Evolutionary conservation across 2,329 filamentous ascomycete species (phyloP).

Genomic region (Cercospora citrullina): DNA sequence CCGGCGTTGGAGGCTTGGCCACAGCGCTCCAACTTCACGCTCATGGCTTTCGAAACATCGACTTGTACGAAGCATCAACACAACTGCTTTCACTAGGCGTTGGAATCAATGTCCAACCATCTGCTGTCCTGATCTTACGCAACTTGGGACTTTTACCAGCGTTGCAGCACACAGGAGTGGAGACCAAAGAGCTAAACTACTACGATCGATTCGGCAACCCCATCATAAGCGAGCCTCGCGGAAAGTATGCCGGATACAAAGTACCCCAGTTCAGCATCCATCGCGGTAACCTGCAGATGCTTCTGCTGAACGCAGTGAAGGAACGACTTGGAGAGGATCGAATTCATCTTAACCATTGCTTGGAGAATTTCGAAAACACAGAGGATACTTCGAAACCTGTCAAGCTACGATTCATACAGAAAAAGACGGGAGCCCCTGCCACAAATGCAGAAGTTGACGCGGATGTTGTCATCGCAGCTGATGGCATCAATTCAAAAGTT

Average conservation of each 20-base stretch:
- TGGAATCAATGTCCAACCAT: slow-evolving; percentile 51
- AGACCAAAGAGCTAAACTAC: slow-evolving; percentile 48
- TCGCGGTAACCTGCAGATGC: slow-evolving; percentile 49
- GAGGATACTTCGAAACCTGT: slow-evolving; percentile 28
- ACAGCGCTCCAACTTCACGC: slow-evolving; percentile 57
- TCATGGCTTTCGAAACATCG: slow-evolving; percentile 52
- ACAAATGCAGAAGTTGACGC: slow-evolving; percentile 37
- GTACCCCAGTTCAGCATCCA: slow-evolving; percentile 51
- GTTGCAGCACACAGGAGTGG: slow-evolving; percentile 44
- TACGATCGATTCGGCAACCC: slow-evolving; percentile 48
- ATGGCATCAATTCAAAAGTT: slow-evolving; percentile 50
- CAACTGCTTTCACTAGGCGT: slow-evolving; percentile 48
- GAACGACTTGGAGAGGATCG: slow-evolving; percentile 44
- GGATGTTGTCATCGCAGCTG: slow-evolving; percentile 45
- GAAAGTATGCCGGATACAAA: slow-evolving; percentile 44
- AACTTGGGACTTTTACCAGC: slow-evolving; percentile 47
- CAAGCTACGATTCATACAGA: slow-evolving; percentile 18
- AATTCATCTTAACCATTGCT: slow-evolving; percentile 45
- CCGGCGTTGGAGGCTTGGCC: slow-evolving; percentile 54
- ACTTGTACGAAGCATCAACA: slow-evolving; percentile 47
- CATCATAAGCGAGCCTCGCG: slow-evolving; percentile 48
- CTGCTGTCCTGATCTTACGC: slow-evolving; percentile 48
- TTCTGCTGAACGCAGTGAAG: slow-evolving; percentile 46
- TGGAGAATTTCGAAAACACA: slow-evolving; percentile 42
- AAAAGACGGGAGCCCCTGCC: slow-evolving; percentile 28